Base-by-base conservation (phyloP, 2,329 filamentous ascomycete genomes). In the Colletotrichum echinochloae region DNA sequence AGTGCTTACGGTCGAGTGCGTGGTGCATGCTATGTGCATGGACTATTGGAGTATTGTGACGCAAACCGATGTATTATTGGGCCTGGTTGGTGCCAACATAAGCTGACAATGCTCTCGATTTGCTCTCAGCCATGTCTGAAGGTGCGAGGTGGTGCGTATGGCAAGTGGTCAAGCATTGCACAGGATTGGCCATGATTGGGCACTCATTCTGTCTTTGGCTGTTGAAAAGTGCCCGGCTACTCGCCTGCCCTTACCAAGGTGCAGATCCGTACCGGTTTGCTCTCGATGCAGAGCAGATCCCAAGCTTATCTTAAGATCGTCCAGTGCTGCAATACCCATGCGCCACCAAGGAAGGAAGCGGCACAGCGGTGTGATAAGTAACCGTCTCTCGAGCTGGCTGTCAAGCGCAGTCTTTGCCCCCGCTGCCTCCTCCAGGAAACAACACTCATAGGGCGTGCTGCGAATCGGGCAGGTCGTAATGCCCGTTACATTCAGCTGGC, bases 401-500 rank as follows among this genome's bases (percentile, higher is more conserved):
- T 37, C 39, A 28, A 55, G 56, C 26, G 28, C 30, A 16, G 51
- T 12, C 30, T 30, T 33, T 41, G 26, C 55, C 44, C 44, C 57
- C 51, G 28, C 57, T 51, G 18, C 39, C 20, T 9, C 26, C 14
- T 37, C 6, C 30, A 26, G 2, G 9, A 30, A 7, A 39, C 18
- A 23, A 16, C 16, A n/a, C 37, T 49, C 60, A 46, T 64, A 46
- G 18, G 52, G 59, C n/a, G n/a, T n/a, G n/a, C 44, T 63, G 65
- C 57, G 52, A 71, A 68, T 54, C 37, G 57, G 52, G 59, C 57
- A 71, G 68, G 37, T 68, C 52, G 30, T 49, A 20, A 49, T 54
- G 44, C 37, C 44, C 52, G 30, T 48, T 30, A 26, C 51, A 39
- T 59, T 63, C 57, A 49, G 37, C 67, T 56, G 41, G 51, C 48